Evolutionary conservation across 257 asterid genomes (phyloP).

Genomic region (Leonotis leonurus): DNA sequence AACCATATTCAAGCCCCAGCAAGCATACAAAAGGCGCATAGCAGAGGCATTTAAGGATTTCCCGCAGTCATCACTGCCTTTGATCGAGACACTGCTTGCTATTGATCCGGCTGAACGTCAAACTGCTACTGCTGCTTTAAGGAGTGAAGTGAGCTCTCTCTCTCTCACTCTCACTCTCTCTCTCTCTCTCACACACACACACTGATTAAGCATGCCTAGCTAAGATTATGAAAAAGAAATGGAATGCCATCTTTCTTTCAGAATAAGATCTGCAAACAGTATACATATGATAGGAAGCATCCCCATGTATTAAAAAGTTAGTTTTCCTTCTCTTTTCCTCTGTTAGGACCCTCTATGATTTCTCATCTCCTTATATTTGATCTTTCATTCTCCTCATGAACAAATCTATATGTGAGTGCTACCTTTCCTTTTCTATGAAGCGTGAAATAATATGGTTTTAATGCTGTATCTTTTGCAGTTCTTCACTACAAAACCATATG

Average conservation of each 20-base stretch:
- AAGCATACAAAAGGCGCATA: constrained; percentile 39
- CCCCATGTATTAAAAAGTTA: background rate
- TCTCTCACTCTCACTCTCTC: background rate
- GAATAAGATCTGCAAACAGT: background rate
- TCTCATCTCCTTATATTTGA: background rate
- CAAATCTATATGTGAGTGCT: background rate
- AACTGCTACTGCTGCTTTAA: constrained; percentile 46
- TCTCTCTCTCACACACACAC: background rate
- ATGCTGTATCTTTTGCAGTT: constrained; percentile 25
- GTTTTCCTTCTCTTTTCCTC: background rate
- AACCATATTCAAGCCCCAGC: constrained; percentile 40
- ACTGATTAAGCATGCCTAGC: background rate
- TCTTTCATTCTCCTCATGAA: background rate
- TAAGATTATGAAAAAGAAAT: background rate
- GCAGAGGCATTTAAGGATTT: constrained; percentile 40
- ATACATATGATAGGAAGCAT: background rate
- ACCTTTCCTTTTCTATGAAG: background rate
- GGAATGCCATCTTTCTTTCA: background rate
- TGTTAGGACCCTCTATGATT: background rate
- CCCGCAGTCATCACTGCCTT: constrained; percentile 34
- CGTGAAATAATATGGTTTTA: background rate
- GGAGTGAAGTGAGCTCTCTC: constrained; percentile 34
- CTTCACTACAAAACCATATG: constrained; percentile 43
- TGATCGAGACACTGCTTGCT: constrained; percentile 42
- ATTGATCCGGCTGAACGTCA: constrained; percentile 46